Evolutionary conservation across 2,329 filamentous ascomycete genomes (phyloP), one percentile per base, ranked within the genome.

Genomic region (Rhynchosporium agropyri): DNA sequence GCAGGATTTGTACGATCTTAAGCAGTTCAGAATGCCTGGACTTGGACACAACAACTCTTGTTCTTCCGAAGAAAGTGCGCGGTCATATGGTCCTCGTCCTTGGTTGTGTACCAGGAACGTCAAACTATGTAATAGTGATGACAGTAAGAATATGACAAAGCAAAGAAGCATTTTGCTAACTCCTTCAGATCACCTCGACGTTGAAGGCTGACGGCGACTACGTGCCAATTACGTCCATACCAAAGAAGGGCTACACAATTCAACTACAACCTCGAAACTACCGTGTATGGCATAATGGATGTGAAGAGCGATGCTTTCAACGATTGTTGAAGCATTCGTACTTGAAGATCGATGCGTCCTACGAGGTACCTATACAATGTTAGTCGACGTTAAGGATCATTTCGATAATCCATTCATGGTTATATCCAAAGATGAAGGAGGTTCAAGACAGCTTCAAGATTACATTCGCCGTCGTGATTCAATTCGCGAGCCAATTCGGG

Each of bases 211-310:
- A 56, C 20, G 48, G 55, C 36, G 65, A 67, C 26, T 66, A 64
- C 20, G 48, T 67, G 10, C 58, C 65, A 9, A 65, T 67, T 20
- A 60, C 63, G 6, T 61, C 63, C 10, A 62, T 51, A 54, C 63
- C 54, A 12, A 67, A 67, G 59, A 67, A 63, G 42, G 54, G 55
- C 46, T 66, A 54, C 54, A 1, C 58, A 33, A 61, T 67, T 67
- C 40, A n/a, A n/a, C n/a, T n/a, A n/a, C 55, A 36, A 60, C 59
- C 66, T 40, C 64, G 58, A 60, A 64, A 57, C 57, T 43, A 56
- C 31, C 45, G 38, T 38, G 54, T 20, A 46, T 60, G 46, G 46
- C 46, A 48, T 59, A 50, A 49, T 50, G 33, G 61, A 38, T 40
- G 55, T 48, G 13, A n/a, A 13, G 33, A 33, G 9, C 38, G 15